Evolutionary conservation across 257 asterid genomes (phyloP), one percentile per base, ranked within the genome.

Genomic region (Cordia subcordata): DNA sequence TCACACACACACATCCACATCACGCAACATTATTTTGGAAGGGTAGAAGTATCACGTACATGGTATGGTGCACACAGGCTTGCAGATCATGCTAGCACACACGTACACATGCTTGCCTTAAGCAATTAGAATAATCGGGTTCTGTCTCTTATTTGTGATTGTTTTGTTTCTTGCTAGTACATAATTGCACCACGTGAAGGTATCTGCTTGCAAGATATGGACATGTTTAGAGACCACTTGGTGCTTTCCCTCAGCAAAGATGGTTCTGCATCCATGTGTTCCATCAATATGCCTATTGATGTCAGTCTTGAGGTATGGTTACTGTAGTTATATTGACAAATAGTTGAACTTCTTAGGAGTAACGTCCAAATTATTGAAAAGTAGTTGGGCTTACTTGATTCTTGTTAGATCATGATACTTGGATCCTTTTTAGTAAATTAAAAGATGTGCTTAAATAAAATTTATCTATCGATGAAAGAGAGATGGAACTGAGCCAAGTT

Each of bases 151-250:
- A 21, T 54, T 51, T 16, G 37, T 19, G 22, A 62, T 33, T n/a
- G 50, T 23, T 64, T 54, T 54, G 11, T 57, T 68, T 53, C 53
- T 38, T 55, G 49, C 33, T 73, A 92, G 96, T 77, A 80, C 64
- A 52, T 82, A 53, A 64, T 86, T 58, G 66, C 81, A 72, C 94
- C 96, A 39, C 75, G 81, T 20, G 85, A 76, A 55, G 86, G 76
- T 63, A 67, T 58, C 45, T 76, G 67, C 79, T 73, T 92, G 69
- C 79, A 80, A 66, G 96, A 92, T 73, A 82, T 92, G 99, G 99
- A 88, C 76, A 82, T 92, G 63, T 88, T 78, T 82, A 69, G 79
- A 13, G 87, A 76, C 38, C 87, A 88, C 66, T 69, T 92, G 65
- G 94, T 92, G 68, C 94, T 92, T 76, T 84, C 72, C 55, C 78